Percentiles rank a stretch among this genome's conserved stretches.
Conservation (phyloP, 2,329 filamentous ascomycete species). For the Lachnellula occidentalis region DNA sequence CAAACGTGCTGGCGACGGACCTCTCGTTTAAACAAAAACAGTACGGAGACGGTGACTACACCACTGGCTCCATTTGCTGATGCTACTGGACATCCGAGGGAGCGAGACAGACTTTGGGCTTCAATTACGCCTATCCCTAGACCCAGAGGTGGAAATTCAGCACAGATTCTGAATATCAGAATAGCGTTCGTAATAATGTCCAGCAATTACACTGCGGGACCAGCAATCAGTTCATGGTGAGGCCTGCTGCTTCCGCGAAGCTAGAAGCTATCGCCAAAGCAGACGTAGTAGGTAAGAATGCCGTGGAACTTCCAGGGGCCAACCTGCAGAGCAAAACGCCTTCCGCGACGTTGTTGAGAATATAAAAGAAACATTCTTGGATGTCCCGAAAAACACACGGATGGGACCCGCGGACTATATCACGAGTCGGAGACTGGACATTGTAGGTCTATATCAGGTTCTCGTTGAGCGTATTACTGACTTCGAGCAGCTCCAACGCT, state of each 20-base stretch:
- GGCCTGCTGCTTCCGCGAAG: not conserved
- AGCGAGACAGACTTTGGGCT: slow-evolving; percentile 31
- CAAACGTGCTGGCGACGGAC: slow-evolving; percentile 47
- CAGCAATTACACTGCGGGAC: slow-evolving; percentile 19
- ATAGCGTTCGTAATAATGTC: slow-evolving; percentile 11
- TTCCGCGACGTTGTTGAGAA: slow-evolving; percentile 5
- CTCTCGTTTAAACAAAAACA: slow-evolving; percentile 53
- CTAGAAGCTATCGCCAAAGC: not conserved
- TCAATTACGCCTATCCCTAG: slow-evolving; percentile 74
- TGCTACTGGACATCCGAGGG: slow-evolving; percentile 24
- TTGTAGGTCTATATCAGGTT: slow-evolving; percentile 1
- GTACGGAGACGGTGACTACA: slow-evolving; percentile 49
- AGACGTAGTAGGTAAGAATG: not conserved
- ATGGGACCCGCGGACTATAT: slow-evolving; percentile 10
- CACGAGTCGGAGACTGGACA: slow-evolving; percentile 23
- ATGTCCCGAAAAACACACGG: not conserved
- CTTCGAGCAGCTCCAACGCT: not conserved
- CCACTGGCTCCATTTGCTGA: slow-evolving; percentile 63
- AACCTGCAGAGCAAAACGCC: too few species aligned
- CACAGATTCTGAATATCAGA: slow-evolving; percentile 14
- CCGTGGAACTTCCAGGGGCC: not conserved
- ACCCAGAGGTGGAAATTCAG: slow-evolving; percentile 32
- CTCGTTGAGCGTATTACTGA: not conserved
- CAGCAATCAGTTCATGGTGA: slow-evolving; percentile 9
- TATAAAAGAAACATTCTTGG: slow-evolving; percentile 1